These are phyloP conservation scores for Ophiocordyceps unilateralis DNA, from an alignment of 2,329 filamentous ascomycete species.

Conservation along the genomic window DNA sequence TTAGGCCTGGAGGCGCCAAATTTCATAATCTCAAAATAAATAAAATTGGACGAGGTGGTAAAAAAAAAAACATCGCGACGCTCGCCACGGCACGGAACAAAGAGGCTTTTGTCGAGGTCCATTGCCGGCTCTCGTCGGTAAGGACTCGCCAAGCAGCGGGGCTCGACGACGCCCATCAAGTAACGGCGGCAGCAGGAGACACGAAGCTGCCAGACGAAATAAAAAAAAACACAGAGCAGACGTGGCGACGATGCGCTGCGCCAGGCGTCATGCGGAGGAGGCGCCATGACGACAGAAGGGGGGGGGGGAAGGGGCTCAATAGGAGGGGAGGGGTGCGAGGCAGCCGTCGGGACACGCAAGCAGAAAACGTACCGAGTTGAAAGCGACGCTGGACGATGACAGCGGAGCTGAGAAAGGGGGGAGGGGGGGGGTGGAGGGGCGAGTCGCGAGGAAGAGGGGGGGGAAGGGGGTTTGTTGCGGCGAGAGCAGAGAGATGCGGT, in stretches of 20 bases:
- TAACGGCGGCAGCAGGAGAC: background rate
- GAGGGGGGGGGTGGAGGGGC: background rate
- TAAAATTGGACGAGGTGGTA: background rate
- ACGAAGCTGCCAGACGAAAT: background rate
- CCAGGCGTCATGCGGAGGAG: slow-evolving; percentile 6
- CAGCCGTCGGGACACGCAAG: slow-evolving; percentile 3
- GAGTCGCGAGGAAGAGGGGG: background rate
- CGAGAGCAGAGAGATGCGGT: background rate
- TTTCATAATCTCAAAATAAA: background rate
- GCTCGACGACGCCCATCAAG: background rate
- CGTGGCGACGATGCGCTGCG: background rate
- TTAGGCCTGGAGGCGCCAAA: background rate
- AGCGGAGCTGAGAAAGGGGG: background rate
- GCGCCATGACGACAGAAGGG: slow-evolving; percentile 23
- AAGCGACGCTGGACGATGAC: background rate
- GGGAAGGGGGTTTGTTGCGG: background rate
- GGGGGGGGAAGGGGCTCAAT: slow-evolving; percentile 7
- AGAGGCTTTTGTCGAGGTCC: background rate
- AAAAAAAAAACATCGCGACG: background rate
- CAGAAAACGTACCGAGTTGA: slow-evolving; percentile 4
- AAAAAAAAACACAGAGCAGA: too few relatives aligned
- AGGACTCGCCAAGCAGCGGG: too few relatives aligned
- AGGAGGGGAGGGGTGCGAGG: slow-evolving; percentile 5
- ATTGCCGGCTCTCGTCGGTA: background rate
- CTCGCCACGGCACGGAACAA: background rate